phyloP scores from a whole-genome alignment of 352 stramenopile species.

The Thalassiosira mediterranea region DNA sequence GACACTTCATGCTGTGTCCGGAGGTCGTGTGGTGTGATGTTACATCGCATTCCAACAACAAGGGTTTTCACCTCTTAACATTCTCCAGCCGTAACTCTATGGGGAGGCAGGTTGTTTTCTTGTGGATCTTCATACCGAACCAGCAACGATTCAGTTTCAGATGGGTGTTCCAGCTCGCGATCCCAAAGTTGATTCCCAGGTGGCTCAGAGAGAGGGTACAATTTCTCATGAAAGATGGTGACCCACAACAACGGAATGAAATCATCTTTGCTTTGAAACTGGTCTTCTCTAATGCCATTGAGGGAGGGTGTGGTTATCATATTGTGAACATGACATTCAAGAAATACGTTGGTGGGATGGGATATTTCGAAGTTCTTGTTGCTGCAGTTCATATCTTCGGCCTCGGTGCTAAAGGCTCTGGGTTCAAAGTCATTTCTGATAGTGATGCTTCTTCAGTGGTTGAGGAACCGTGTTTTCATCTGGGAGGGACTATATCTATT shows the following conservation, averaged over 20 bases:
- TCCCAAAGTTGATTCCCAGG: constrained; percentile 20
- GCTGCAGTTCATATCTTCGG: neutral
- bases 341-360: constrained; percentile 10
- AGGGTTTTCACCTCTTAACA: constrained; percentile 30
- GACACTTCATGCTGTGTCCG: constrained; percentile 13
- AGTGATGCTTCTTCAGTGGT: constrained; percentile 10
- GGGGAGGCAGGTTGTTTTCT: constrained; percentile 39
- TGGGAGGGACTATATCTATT: constrained; percentile 25
- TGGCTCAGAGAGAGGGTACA: constrained; percentile 1
- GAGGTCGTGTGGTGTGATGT: constrained; percentile 41
- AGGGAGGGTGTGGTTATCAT: constrained; percentile 36
- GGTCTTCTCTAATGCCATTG: constrained; percentile 26
- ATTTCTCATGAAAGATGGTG: constrained; percentile 51
- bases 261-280: constrained; percentile 17
- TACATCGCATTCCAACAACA: constrained; percentile 44
- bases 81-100: constrained; percentile 32
- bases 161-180: constrained; percentile 36
- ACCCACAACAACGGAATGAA: constrained; percentile 48
- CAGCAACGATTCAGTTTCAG: constrained; percentile 24
- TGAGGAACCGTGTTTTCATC: constrained; percentile 17
- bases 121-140: constrained; percentile 35
- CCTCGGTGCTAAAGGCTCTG: neutral
- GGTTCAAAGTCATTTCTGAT: constrained; percentile 4
- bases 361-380: constrained; percentile 3
- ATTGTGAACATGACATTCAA: constrained; percentile 30